Percentiles rank a stretch among this genome's conserved stretches.
Evolutionary conservation across 1,284 basidiomycete species (phyloP).

Genomic region (Papiliotrema nemorosa): DNA sequence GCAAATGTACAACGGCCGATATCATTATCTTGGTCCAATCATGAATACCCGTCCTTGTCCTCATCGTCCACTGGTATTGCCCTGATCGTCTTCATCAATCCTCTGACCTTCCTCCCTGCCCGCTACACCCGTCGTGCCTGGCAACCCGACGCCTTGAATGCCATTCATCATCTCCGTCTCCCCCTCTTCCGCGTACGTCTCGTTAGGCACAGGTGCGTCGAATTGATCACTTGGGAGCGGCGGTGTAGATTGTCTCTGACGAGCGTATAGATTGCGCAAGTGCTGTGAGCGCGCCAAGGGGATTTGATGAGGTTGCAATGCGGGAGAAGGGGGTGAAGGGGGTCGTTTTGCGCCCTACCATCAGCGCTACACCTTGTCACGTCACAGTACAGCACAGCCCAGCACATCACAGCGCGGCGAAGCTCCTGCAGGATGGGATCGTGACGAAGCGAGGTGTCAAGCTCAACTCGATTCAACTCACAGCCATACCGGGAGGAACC

Average conservation of each 20-base stretch:
- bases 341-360: conserved; percentile 44
- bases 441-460: neutral
- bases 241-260: conserved; percentile 29
- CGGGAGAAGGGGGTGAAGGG: conserved; percentile 41
- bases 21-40: too few relatives aligned
- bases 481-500: conserved; percentile 47
- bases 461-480: conserved; percentile 24
- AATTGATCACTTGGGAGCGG: conserved; percentile 29
- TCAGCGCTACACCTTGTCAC: neutral
- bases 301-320: conserved; percentile 25
- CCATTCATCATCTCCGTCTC: neutral
- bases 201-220: conserved; percentile 46
- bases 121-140: neutral
- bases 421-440: neutral
- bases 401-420: neutral
- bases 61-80: neutral
- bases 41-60: too few relatives aligned
- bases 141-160: neutral
- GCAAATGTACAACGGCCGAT: neutral
- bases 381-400: neutral
- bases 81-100: neutral
- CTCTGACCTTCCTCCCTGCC: neutral
- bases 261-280: conserved; percentile 31
- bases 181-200: conserved; percentile 38
- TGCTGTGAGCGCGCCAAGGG: conserved; percentile 34